Evolutionary conservation across 2,329 filamentous ascomycete genomes (phyloP).

Genomic region (Zalaria sp.): DNA sequence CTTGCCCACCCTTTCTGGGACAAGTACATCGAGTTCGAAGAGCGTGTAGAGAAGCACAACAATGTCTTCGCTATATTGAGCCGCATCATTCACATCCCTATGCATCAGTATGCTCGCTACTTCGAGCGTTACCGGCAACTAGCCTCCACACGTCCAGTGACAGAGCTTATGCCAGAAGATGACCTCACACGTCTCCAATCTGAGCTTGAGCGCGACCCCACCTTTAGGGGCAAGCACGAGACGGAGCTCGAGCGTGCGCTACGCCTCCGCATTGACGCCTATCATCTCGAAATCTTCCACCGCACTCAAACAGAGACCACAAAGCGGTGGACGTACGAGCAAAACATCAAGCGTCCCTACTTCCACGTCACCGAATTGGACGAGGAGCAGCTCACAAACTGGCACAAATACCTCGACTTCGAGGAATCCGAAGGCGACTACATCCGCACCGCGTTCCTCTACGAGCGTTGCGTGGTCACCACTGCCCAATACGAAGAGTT

Average conservation of each 20-base stretch:
- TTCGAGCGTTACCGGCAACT: slow-evolving; percentile 79
- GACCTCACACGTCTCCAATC: slow-evolving; percentile 52
- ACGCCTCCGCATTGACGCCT: slow-evolving; percentile 61
- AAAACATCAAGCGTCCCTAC: slow-evolving; percentile 88
- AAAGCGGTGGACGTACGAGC: slow-evolving; percentile 89
- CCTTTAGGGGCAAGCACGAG: slow-evolving; percentile 51
- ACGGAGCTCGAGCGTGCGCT: slow-evolving; percentile 74
- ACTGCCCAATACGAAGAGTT: slow-evolving; percentile 95
- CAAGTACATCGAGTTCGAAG: slow-evolving; percentile 95
- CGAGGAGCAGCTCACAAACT: slow-evolving; percentile 70
- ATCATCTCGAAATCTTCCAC: slow-evolving; percentile 69
- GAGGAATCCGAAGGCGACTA: slow-evolving; percentile 78
- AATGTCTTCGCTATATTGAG: slow-evolving; percentile 73
- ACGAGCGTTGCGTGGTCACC: slow-evolving; percentile 85
- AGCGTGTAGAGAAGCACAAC: slow-evolving; percentile 70
- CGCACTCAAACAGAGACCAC: slow-evolving; percentile 76
- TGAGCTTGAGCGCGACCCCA: slow-evolving; percentile 55
- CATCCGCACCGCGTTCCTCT: slow-evolving; percentile 63
- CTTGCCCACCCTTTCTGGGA: slow-evolving; percentile 96
- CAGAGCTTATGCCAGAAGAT: slow-evolving; percentile 57
- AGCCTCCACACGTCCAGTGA: slow-evolving; percentile 56
- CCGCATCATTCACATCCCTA: slow-evolving; percentile 75
- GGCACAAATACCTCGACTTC: slow-evolving; percentile 93
- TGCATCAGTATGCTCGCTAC: slow-evolving; percentile 92
- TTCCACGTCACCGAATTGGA: slow-evolving; percentile 94